phyloP scores from a whole-genome alignment of 1,284 basidiomycete species.

The Cryptococcus wingfieldii region DNA sequence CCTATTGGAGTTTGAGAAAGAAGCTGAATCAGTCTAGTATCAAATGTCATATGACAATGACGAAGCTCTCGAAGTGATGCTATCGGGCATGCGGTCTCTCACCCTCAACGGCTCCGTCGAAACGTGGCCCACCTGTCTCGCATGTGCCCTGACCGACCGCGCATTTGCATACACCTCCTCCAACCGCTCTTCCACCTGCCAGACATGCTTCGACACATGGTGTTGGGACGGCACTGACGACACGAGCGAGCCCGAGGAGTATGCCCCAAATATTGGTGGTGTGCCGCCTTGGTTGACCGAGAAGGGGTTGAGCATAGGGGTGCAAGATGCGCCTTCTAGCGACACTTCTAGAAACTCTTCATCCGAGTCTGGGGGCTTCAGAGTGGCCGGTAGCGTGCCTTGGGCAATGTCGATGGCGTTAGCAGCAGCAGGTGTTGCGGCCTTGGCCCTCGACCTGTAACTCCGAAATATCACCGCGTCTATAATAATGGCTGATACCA shows the following conservation, averaged over 20 bases:
- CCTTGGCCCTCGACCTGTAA: too few relatives aligned
- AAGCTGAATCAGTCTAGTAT: conserved; percentile 10
- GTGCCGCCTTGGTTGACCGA: conserved; percentile 27
- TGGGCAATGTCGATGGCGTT: too few relatives aligned
- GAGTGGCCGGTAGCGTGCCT: too few relatives aligned
- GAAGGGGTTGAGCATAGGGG: conserved; percentile 14
- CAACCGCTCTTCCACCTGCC: conserved; percentile 41
- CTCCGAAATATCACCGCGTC: too few relatives aligned
- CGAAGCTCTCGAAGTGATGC: conserved; percentile 35
- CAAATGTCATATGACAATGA: conserved; percentile 47
- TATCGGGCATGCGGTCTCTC: conserved; percentile 33
- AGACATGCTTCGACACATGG: conserved; percentile 45
- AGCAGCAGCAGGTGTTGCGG: too few relatives aligned
- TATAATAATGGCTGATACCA: too few relatives aligned
- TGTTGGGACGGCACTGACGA: conserved; percentile 43
- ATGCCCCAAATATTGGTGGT: conserved; percentile 28
- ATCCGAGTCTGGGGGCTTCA: too few relatives aligned
- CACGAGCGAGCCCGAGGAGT: conserved; percentile 14
- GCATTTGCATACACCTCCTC: conserved; percentile 32
- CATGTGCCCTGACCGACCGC: conserved; percentile 50
- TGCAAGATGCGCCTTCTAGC: conserved; percentile 3
- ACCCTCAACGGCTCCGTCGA: conserved; percentile 41
- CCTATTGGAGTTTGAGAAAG: neutral
- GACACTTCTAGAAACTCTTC: too few relatives aligned
- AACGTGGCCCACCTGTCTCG: conserved; percentile 47